Evolutionary conservation across 75 land plant species (phyloP), one percentile per base, ranked within the genome.

Genomic region (Larix kaempferi): DNA sequence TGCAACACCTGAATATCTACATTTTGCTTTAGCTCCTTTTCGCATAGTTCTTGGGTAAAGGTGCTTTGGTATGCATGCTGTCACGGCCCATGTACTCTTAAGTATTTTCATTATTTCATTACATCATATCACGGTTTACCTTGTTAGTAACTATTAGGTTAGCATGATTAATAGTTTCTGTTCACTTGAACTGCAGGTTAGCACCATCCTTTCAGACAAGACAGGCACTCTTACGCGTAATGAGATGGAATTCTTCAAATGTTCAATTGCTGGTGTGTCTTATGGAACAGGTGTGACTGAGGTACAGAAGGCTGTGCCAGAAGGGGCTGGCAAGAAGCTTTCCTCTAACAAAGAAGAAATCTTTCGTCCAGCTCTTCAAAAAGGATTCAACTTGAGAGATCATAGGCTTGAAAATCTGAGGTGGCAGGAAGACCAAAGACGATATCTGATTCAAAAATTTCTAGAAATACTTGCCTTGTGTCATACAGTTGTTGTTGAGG

Each of bases 401-500:
- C 77, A 76, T 1, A 76, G 86, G 6, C 25, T 81, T 22, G 77
- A 71, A 83, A 78, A 84, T 74, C 76, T 80, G 27, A 81, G 66
- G 12, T 84, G 86, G 86, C 56, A 73, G 6, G 33, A 64, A 21
- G 83, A 81, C 25, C 75, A 78, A n/a, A 10, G 79, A 21, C 25
- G 55, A 21, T 61, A 35, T 12, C 66, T 65, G 5, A 79, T 84
- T 35, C 80, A 91, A 59, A 81, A 78, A 76, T 93, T 93, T 75
- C 89, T 91, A 67, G 84, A 77, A 26, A 85, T 85, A 5, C 71
- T 93, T 33, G 91, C 86, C 41, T 67, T 86, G 19, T 86, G 88
- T 61, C 79, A 86, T 59, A 80, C 86, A 6, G 83, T 80, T 10
- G 75, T 86, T 59, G 64, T 78, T 25, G 86, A 84, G 56, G 80